A percentile compares a stretch with the other conserved stretches of the same genome.
These are phyloP conservation scores for Candida quercuum DNA, from an alignment of 805 yeast species.

Conservation along the genomic window DNA sequence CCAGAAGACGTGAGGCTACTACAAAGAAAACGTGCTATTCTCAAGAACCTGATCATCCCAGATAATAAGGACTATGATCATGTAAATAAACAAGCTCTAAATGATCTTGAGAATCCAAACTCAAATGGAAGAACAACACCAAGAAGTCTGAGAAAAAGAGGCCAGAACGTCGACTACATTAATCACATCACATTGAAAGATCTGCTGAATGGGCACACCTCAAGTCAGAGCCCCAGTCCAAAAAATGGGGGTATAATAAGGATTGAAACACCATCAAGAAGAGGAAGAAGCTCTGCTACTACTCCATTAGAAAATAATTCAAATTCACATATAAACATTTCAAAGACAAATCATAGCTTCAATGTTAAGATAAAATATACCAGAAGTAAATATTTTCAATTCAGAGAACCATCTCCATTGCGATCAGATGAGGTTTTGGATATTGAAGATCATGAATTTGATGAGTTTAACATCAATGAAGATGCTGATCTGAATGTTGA, in stretches of 20 bases:
- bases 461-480: conserved; percentile 21
- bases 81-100: conserved; percentile 28
- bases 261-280: not conserved
- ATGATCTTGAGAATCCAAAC: conserved; percentile 12
- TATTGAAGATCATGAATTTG: conserved; percentile 18
- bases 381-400: conserved; percentile 15
- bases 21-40: conserved; percentile 17
- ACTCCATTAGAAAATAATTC: not conserved
- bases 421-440: conserved; percentile 13
- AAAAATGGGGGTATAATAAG: conserved; percentile 2
- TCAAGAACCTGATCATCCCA: conserved; percentile 30
- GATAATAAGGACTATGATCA: conserved; percentile 33
- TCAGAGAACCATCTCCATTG: conserved; percentile 22
- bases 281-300: conserved; percentile 2
- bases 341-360: conserved; percentile 14
- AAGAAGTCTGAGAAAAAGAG: conserved; percentile 12
- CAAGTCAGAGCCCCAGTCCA: not conserved
- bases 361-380: conserved; percentile 19
- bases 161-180: conserved; percentile 2
- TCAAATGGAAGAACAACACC: conserved; percentile 7
- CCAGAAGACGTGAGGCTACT: conserved; percentile 12
- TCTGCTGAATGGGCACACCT: not conserved
- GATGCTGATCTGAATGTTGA: conserved; percentile 3
- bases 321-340: conserved; percentile 21
- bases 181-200: not conserved